Conservation (phyloP, 495 filamentous ascomycete species). For the Thermothielavioides terrestris region DNA sequence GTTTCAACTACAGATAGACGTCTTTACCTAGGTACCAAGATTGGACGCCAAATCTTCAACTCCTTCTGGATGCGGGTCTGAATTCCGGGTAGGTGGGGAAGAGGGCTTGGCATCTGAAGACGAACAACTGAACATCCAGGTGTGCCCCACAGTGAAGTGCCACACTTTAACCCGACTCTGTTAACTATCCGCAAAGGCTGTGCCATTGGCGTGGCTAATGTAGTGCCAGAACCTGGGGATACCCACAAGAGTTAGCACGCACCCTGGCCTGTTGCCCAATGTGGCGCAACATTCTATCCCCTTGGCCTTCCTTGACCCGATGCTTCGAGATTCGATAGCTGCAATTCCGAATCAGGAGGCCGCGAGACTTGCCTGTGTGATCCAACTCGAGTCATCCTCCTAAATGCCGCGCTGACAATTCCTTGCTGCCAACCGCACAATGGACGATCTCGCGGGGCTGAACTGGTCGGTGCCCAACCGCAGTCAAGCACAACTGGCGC, state of each 20-base stretch:
- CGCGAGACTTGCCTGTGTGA: background rate
- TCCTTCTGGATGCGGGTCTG: background rate
- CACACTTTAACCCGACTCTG: background rate
- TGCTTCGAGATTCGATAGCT: background rate
- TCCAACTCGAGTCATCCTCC: background rate
- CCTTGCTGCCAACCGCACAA: slow-evolving; percentile 16
- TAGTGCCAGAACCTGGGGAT: no score
- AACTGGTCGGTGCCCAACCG: slow-evolving; percentile 42
- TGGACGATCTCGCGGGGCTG: slow-evolving; percentile 49
- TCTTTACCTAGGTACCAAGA: no score
- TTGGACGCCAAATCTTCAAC: background rate
- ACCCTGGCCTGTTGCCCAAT: background rate
- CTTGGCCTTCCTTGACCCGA: background rate
- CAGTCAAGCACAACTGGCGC: slow-evolving; percentile 25
- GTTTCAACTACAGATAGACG: no score
- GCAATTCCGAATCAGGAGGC: background rate
- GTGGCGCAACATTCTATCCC: background rate
- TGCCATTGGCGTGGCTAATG: background rate
- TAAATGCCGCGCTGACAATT: slow-evolving; percentile 5
- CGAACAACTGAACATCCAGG: background rate
- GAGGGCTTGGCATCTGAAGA: background rate
- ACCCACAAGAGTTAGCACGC: background rate
- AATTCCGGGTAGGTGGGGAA: background rate
- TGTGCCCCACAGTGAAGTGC: background rate
- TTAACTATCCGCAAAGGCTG: background rate